A percentile compares a stretch with the other conserved stretches of the same genome.
Conservation (phyloP, 441 rosid species). For the Omphalea diandra region DNA sequence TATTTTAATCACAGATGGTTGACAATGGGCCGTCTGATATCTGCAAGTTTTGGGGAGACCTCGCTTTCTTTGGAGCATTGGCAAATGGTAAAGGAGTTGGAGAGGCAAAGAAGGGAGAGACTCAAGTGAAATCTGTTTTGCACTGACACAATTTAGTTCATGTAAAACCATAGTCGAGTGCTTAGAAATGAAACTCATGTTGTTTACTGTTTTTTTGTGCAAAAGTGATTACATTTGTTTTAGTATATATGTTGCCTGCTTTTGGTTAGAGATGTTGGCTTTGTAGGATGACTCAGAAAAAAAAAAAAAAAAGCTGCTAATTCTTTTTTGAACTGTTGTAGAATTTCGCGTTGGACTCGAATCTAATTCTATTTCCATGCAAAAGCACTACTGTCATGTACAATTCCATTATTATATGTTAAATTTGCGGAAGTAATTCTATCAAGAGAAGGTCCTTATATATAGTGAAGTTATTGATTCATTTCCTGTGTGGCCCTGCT, state of each 20-base stretch:
- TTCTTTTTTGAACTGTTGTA: too few relatives aligned
- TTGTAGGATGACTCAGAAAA: too few relatives aligned
- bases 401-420: too few relatives aligned
- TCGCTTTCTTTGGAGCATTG: slow-evolving; percentile 65
- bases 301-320: background rate
- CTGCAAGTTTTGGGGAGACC: slow-evolving; percentile 73
- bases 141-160: background rate
- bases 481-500: too few relatives aligned
- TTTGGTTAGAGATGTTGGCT: too few relatives aligned
- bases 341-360: background rate
- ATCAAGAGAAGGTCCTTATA: too few relatives aligned
- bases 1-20: slow-evolving; percentile 47
- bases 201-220: background rate
- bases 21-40: slow-evolving; percentile 82
- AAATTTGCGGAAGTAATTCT: too few relatives aligned
- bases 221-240: background rate
- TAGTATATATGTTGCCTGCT: background rate
- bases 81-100: slow-evolving; percentile 87
- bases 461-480: too few relatives aligned
- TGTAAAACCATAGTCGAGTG: background rate
- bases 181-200: background rate
- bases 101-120: slow-evolving; percentile 77
- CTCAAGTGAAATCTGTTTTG: slow-evolving; percentile 28
- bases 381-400: too few relatives aligned
- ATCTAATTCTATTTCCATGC: too few relatives aligned